A percentile compares a stretch with the other conserved stretches of the same genome.
These are phyloP conservation scores for Ormosia semicastrata DNA, from an alignment of 306 rosid genomes.

Conservation along the genomic window DNA sequence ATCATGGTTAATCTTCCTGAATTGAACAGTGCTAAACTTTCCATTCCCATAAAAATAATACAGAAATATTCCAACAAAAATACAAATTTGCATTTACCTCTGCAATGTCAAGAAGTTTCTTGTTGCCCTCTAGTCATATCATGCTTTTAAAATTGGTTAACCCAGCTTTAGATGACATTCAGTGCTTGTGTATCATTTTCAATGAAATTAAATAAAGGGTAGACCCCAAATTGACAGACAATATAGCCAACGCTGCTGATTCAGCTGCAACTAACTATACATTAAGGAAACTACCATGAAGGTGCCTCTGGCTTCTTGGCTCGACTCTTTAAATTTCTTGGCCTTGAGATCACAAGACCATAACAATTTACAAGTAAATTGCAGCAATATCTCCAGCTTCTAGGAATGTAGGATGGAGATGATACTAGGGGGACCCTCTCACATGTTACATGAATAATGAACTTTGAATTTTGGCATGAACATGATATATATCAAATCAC, in stretches of 20 bases:
- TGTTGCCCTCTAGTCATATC: neutral
- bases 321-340: neutral
- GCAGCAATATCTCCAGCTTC: neutral
- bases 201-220: neutral
- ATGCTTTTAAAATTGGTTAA: neutral
- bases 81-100: neutral
- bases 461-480: constrained; percentile 39
- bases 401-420: constrained; percentile 12
- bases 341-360: neutral
- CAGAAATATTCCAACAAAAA: neutral
- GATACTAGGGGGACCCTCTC: constrained; percentile 22
- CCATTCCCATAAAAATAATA: neutral
- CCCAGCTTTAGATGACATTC: neutral
- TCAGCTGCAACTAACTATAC: neutral
- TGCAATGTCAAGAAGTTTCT: neutral
- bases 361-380: neutral
- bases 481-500: constrained; percentile 28
- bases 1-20: neutral
- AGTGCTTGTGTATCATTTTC: neutral
- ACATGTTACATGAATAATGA: neutral
- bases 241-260: neutral
- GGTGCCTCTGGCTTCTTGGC: neutral
- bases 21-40: neutral
- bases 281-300: neutral
- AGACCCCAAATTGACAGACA: neutral